Evolutionary conservation across 2,329 filamentous ascomycete species (phyloP), one percentile per base, ranked within the genome.

Genomic region (Ophiostoma montium): DNA sequence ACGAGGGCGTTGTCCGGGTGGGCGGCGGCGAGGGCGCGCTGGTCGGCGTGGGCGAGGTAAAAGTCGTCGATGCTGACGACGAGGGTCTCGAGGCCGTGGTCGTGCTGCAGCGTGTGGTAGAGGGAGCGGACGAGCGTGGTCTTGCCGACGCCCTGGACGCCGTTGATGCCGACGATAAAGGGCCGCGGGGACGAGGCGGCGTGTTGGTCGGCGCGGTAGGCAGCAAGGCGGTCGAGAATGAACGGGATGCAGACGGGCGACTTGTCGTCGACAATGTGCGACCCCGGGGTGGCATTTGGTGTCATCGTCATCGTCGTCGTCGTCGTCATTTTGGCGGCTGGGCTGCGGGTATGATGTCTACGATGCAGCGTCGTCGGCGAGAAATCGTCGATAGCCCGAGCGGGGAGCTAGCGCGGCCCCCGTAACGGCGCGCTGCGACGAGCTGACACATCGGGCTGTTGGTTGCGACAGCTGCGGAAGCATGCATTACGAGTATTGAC

Each of bases 91-190:
- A 85, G 71, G 18, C 72, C 72, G 59, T 81, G 70, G 30, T 65
- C 58, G 13, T 69, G 63, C 43, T 74, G 70, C 35, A 90, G 75
- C 13, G 74, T 76, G 18, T 70, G 62, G 55, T 78, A 74, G 39
- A 94, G 74, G 5, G 75, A 71, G 35, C 72, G 72, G 35, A 89
- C 88, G 58, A 95, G 75, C 12, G 89, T 94, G 3, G 89, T 94
- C 69, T 96, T 95, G 57, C 90, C 90, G 35, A 86, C 83, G 53
- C 90, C 90, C 67, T 95, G 90, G 27, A 95, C 79, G 53, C 89
- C 90, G 58, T 94, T 94, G 58, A 96, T 75, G 43, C 88, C 90
- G 54, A 95, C 74, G 62, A 95, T 78, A 64, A 95, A 85, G 27
- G 88, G 87, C 18, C 73, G 74, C 32, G 15, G 30, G 4, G 47